Conservation (phyloP, 345 rosid genomes). For the Aquilaria yunnanensis region DNA sequence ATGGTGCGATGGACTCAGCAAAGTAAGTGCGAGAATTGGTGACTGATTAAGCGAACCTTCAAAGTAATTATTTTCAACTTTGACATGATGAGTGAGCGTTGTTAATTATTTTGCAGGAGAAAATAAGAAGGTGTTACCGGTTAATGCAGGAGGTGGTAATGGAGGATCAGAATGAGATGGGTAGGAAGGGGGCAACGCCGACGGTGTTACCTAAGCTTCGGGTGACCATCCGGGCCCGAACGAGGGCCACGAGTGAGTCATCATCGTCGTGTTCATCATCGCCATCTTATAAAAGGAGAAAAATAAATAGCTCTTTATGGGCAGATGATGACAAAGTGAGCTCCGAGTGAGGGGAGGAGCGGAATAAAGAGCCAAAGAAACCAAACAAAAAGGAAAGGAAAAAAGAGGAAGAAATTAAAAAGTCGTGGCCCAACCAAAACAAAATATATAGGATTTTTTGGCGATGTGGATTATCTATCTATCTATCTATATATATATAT, state of each 20-base stretch:
- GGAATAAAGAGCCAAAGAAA: slow-evolving; percentile 2
- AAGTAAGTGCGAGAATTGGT: slow-evolving; percentile 33
- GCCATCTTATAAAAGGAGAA: slow-evolving; percentile 57
- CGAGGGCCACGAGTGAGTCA: slow-evolving; percentile 48
- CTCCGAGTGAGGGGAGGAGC: slow-evolving; percentile 30
- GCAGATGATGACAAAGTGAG: slow-evolving; percentile 59
- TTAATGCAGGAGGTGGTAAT: slow-evolving; percentile 63
- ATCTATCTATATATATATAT: slow-evolving; percentile 20
- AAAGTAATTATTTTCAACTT: background rate
- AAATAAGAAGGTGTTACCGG: slow-evolving; percentile 67
- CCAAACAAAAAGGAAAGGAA: background rate
- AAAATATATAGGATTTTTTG: slow-evolving; percentile 28
- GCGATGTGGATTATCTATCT: slow-evolving; percentile 24
- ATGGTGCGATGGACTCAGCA: slow-evolving; percentile 95
- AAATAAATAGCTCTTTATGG: slow-evolving; percentile 57
- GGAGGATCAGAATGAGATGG: slow-evolving; percentile 17
- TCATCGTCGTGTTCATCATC: slow-evolving; percentile 50
- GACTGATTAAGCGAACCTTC: no score
- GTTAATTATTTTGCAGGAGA: slow-evolving; percentile 50
- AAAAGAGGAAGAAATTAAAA: background rate
- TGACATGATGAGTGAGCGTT: no score
- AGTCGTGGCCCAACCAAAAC: slow-evolving; percentile 33
- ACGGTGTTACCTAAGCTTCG: slow-evolving; percentile 56
- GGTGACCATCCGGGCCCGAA: slow-evolving; percentile 53
- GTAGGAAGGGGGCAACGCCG: slow-evolving; percentile 33